Conservation (phyloP, 2,329 filamentous ascomycete species). For the Colletotrichum siamense region DNA sequence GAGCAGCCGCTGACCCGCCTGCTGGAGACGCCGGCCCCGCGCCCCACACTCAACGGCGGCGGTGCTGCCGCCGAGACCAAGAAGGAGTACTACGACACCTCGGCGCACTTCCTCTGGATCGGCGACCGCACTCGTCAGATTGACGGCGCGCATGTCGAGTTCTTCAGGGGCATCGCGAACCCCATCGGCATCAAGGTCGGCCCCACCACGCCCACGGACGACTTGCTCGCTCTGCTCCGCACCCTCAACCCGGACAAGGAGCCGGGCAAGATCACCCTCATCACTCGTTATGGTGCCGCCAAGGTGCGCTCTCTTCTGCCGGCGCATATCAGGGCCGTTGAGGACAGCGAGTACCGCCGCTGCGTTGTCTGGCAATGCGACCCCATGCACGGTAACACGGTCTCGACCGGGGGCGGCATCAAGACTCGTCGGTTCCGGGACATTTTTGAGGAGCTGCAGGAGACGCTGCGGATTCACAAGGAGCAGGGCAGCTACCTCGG, state of each 20-base stretch:
- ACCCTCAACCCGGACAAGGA: slow-evolving; percentile 84
- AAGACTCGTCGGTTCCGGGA: slow-evolving; percentile 93
- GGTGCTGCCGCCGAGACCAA: slow-evolving; percentile 29
- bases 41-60: slow-evolving; percentile 27
- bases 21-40: slow-evolving; percentile 66
- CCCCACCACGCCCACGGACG: slow-evolving; percentile 77
- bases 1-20: slow-evolving; percentile 85
- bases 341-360: slow-evolving; percentile 71
- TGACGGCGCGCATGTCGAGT: slow-evolving; percentile 93
- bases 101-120: slow-evolving; percentile 97
- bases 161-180: slow-evolving; percentile 95
- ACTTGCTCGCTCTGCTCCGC: slow-evolving; percentile 81
- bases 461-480: slow-evolving; percentile 85
- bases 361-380: slow-evolving; percentile 96
- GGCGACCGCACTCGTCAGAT: slow-evolving; percentile 95
- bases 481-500: slow-evolving; percentile 86
- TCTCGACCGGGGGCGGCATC: slow-evolving; percentile 74
- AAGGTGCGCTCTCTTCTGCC: slow-evolving; percentile 81
- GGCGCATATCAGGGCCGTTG: slow-evolving; percentile 86
- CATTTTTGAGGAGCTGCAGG: slow-evolving; percentile 85
- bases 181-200: slow-evolving; percentile 97
- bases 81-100: slow-evolving; percentile 88
- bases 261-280: slow-evolving; percentile 92
- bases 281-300: slow-evolving; percentile 88
- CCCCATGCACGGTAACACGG: slow-evolving; percentile 92